Evolutionary conservation across 495 filamentous ascomycete species (phyloP), one percentile per base, ranked within the genome.

Genomic region (Neurospora cerealis): DNA sequence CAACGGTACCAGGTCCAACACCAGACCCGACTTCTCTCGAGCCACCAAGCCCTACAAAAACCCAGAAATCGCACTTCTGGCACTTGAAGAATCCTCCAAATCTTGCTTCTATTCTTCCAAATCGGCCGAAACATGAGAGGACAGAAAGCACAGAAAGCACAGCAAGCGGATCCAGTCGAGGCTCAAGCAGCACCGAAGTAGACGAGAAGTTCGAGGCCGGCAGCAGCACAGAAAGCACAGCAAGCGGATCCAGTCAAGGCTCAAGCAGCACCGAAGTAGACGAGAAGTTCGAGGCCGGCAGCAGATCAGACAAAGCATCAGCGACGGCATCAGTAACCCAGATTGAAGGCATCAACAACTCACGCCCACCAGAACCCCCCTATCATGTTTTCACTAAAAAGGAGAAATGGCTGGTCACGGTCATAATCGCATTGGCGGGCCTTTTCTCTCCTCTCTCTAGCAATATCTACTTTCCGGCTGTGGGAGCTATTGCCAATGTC

Each of bases 401-500:
- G 2, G 78, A 81, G 74, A 83, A 83, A 73, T 79, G 78, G 79
- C 71, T 75, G 54, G 36, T 84, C 17, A 80, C 85, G 1, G 76
- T 76, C 71, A 80, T 86, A 39, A 81, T 83, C 11, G 79, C 79
- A 0, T 62, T 84, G 10, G 80, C 82, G 9, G 84, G 83, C 1
- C 71, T 83, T 4, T 84, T 86, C 72, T 83, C 82, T 11, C 80
- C 78, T n/a, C 74, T 84, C 6, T 78, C 79, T 0, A 76, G 78
- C 72, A 81, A 80, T 44, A 81, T 82, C 19, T 84, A 82, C 75
- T 78, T 83, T 21, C 83, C 83, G 5, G 77, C 79, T 6, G 41
- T 84, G 24, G 73, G 74, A 0, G 76, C 74, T 4, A 80, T 82
- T 34, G 72, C 76, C 17, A 9, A 28, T 39, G 73, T 78, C 54